Evolutionary conservation across 1,284 basidiomycete species (phyloP), one percentile per base, ranked within the genome.

Genomic region (Taiwanofungus camphoratus): DNA sequence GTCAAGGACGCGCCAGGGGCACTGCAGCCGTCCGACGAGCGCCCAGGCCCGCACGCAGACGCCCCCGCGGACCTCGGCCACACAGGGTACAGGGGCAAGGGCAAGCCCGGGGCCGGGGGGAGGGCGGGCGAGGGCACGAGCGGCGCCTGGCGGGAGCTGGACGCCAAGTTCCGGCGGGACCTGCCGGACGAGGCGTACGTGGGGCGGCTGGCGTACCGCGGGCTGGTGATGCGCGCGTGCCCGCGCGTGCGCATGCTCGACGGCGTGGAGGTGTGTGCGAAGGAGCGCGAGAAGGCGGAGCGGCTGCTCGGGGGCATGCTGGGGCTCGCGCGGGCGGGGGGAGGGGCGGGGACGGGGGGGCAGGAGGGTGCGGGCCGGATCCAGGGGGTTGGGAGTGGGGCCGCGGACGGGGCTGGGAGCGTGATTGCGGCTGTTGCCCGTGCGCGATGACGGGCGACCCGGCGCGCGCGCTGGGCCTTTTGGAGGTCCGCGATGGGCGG

Each of bases 141-240:
- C 52, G 46, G 55, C 52, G 50, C 64, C 44, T 88, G 85, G 90
- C 69, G 79, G 51, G 80, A 82, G 52, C 69, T 91, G 57, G 93
- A 97, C 66, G 69, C 71, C 5, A 84, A 87, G 58, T 96, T 93
- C 72, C 80, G 92, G 33, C 81, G 87, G 58, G 83, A 88, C 52
- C 71, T 97, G 44, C 92, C 93, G 35, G 87, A 96, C 65, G 82
- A 79, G 47, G 78, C 77, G 62, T 95, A 95, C 62, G 77, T 87
- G 39, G 86, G 84, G 30, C 79, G 93, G 30, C 72, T 93, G 33
- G 86, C 82, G 32, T 96, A 95, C 65, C 81, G 93, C 37, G 91
- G 91, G 21, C 68, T 93, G 45, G 71, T 94, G 39, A 90, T 94
- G 82, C 69, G 78, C 16, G 77, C 77, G 18, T 90, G 87, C 58